Evolutionary conservation across 805 yeast species (phyloP), one percentile per base, ranked within the genome.

Genomic region (Teunomyces pallodes): DNA sequence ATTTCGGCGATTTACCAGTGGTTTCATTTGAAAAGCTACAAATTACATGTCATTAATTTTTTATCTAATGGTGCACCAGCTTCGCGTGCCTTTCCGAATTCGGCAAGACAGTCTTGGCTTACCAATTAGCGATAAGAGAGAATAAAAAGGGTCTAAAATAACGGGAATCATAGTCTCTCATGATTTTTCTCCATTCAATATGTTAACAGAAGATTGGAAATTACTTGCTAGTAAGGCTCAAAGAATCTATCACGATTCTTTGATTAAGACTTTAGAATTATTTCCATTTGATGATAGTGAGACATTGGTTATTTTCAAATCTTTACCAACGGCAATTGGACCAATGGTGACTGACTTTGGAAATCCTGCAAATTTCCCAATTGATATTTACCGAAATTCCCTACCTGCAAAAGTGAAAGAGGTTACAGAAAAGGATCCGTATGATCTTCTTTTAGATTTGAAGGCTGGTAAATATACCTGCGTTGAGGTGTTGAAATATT

Each of bases 191-290:
- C 14, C n/a, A 26, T 7, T 26, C 12, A 38, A 3, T 8, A 51
- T 56, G 59, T 49, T 53, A n/a, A 51, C 52, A 7, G 54, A 54
- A 9, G 50, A 56, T 36, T 58, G 62, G 62, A 53, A 48, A 29
- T 43, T 9, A 13, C 50, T 57, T 20, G 56, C 60, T 38, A 45
- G 24, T 13, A 46, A 49, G 40, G 59, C 62, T 6, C 43, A 40
- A 20, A 30, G 41, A 8, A 57, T 53, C 14, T 49, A 54, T 29
- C 36, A 51, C 2, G 42, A 47, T 10, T 58, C 62, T 2, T 43
- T 55, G 24, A 40, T 41, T 7, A 48, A 49, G 29, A 57, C 62
- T 10, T 48, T 58, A 30, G 56, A 54, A 39, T 45, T 58, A 14
- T 57, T 58, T 38, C 62, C 61, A 9, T 50, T 57, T 29, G 58